These are phyloP conservation scores for Spencermartinsiella ligniputridi DNA, from an alignment of 1,139 yeast species.

Conservation along the genomic window DNA sequence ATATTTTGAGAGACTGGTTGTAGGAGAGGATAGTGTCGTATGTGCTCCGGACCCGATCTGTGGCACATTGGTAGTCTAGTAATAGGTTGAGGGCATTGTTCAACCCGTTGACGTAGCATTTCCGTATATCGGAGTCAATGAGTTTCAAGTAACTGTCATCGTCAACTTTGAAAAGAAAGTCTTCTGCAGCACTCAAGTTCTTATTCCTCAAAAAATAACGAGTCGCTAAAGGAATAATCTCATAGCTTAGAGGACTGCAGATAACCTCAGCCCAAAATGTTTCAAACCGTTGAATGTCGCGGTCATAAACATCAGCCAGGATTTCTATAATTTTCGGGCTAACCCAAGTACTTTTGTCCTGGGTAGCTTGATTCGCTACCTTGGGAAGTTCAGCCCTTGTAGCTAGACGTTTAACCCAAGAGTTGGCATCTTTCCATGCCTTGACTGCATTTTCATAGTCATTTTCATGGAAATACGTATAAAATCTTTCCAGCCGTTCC, in stretches of 20 bases:
- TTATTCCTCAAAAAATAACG: slow-evolving; percentile 9
- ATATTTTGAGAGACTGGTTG: slow-evolving; percentile 12
- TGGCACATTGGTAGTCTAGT: slow-evolving; percentile 9
- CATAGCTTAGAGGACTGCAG: slow-evolving; percentile 14
- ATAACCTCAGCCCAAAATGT: slow-evolving; percentile 16
- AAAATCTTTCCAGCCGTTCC: neutral
- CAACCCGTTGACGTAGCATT: slow-evolving; percentile 11
- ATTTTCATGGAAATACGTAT: neutral
- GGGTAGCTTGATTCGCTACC: too few relatives aligned
- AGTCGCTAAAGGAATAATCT: slow-evolving; percentile 18
- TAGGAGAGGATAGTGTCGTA: slow-evolving; percentile 15
- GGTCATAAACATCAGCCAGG: neutral
- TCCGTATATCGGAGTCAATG: neutral
- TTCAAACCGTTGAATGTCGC: slow-evolving; percentile 10
- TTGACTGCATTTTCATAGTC: neutral
- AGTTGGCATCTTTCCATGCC: too few relatives aligned
- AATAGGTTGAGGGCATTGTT: slow-evolving; percentile 19
- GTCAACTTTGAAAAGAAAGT: slow-evolving; percentile 13
- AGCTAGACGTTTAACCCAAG: too few relatives aligned
- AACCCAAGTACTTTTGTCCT: neutral
- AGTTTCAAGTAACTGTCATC: slow-evolving; percentile 6
- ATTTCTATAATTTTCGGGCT: neutral
- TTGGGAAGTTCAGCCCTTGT: too few relatives aligned
- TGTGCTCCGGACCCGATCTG: slow-evolving; percentile 16
- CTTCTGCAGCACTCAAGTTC: slow-evolving; percentile 9